Percentiles rank a stretch among this genome's conserved stretches.
phyloP scores from a whole-genome alignment of 768 basidiomycete species.

The Cystofilobasidium macerans region DNA sequence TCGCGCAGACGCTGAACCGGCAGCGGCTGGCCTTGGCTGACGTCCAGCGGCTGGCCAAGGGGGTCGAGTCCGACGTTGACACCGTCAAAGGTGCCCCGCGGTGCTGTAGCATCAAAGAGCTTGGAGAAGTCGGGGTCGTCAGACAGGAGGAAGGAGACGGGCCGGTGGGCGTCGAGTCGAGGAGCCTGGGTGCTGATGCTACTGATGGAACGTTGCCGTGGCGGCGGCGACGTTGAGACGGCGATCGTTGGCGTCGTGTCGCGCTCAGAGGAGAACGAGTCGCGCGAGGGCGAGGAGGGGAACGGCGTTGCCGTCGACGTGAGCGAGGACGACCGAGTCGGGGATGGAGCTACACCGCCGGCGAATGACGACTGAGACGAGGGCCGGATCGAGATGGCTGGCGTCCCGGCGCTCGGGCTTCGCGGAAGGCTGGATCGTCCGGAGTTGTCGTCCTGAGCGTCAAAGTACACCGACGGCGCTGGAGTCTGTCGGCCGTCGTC shows the following conservation, averaged over 20 bases:
- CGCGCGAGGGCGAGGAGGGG: not conserved
- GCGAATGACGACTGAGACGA: not conserved
- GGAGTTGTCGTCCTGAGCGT: not conserved
- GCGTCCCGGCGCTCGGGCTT: not conserved
- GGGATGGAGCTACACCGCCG: not conserved
- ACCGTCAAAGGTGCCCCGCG: not conserved
- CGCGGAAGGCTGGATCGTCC: not conserved
- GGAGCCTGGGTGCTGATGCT: conserved; percentile 17
- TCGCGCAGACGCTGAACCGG: not conserved
- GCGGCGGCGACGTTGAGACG: not conserved
- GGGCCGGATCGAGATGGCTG: not conserved
- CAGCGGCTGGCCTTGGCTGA: not conserved
- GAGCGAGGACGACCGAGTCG: not conserved
- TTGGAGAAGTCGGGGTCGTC: conserved; percentile 25
- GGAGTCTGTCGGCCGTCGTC: not conserved
- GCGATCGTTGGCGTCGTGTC: conserved; percentile 10
- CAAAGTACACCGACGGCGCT: too few species aligned
- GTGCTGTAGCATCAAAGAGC: conserved; percentile 6
- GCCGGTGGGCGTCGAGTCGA: conserved; percentile 20
- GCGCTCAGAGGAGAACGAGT: conserved; percentile 12
- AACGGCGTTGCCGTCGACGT: not conserved
- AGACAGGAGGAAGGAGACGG: conserved; percentile 20
- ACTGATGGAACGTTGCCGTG: conserved; percentile 11
- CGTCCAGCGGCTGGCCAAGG: not conserved
- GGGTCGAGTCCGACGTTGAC: not conserved